phyloP scores from a whole-genome alignment of 1,284 basidiomycete species.

The Puccinia horiana region DNA sequence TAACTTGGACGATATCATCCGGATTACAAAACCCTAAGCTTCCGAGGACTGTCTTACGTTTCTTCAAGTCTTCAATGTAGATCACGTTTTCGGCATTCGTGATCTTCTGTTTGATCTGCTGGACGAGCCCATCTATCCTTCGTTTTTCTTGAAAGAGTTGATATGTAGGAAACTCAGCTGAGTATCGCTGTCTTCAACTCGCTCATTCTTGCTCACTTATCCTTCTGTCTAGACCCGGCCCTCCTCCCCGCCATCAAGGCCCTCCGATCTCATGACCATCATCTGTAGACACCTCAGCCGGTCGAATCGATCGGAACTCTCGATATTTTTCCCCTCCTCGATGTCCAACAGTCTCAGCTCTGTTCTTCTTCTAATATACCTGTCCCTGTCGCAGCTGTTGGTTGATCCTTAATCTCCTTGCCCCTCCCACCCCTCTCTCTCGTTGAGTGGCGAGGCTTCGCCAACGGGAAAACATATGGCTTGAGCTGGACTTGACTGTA shows the following conservation, averaged over 20 bases:
- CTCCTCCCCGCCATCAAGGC: slow-evolving; percentile 44
- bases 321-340: background rate
- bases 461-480: no score
- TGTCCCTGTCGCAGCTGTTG: background rate
- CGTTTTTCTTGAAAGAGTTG: slow-evolving; percentile 77
- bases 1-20: slow-evolving; percentile 94
- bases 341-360: background rate
- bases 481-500: no score
- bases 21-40: slow-evolving; percentile 85
- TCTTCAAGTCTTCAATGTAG: slow-evolving; percentile 95
- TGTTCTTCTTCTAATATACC: background rate
- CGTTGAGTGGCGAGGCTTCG: no score
- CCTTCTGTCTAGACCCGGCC: slow-evolving; percentile 30
- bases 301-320: slow-evolving; percentile 21
- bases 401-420: background rate
- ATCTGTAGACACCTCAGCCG: slow-evolving; percentile 9
- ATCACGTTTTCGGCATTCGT: slow-evolving; percentile 86
- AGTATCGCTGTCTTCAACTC: slow-evolving; percentile 45
- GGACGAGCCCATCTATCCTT: slow-evolving; percentile 70
- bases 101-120: slow-evolving; percentile 77
- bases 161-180: slow-evolving; percentile 62
- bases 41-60: slow-evolving; percentile 87
- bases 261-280: slow-evolving; percentile 13
- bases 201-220: slow-evolving; percentile 40
- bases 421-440: background rate